These are phyloP conservation scores for Debaryomyces psychrophilus DNA, from an alignment of 1,139 yeast genomes.

Conservation along the genomic window DNA sequence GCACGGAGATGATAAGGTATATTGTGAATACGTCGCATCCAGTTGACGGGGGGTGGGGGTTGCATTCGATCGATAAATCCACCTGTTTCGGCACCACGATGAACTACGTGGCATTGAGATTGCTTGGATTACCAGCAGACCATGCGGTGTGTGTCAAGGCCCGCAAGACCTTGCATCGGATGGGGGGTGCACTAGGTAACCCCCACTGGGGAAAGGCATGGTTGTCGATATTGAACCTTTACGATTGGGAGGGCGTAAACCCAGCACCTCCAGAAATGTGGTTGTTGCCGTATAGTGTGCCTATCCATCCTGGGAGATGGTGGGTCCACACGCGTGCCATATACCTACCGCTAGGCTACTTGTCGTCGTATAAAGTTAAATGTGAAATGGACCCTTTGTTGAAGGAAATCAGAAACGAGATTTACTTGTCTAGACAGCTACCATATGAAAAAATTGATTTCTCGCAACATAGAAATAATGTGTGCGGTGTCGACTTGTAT, in stretches of 20 bases:
- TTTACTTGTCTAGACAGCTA: conserved; percentile 53
- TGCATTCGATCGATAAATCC: conserved; percentile 87
- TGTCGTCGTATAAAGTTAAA: conserved; percentile 58
- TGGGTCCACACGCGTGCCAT: conserved; percentile 99
- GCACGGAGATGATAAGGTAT: conserved; percentile 76
- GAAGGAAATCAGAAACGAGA: conserved; percentile 68
- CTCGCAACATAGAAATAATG: conserved; percentile 70
- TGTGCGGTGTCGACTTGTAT: conserved; percentile 90
- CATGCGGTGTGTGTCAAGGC: conserved; percentile 87
- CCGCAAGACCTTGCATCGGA: conserved; percentile 61
- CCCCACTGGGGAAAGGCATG: conserved; percentile 99
- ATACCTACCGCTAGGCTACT: conserved; percentile 83
- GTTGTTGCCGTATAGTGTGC: conserved; percentile 78
- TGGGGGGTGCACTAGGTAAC: conserved; percentile 88
- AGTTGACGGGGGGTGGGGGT: conserved; percentile 99
- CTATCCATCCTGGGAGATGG: conserved; percentile 96
- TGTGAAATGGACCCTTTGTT: conserved; percentile 70
- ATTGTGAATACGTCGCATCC: conserved; percentile 91
- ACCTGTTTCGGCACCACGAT: conserved; percentile 94
- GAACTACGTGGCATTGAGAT: conserved; percentile 76
- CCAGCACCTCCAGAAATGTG: conserved; percentile 98
- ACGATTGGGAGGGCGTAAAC: conserved; percentile 95
- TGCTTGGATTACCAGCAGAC: conserved; percentile 70
- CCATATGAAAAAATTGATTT: conserved; percentile 74
- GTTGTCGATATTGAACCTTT: conserved; percentile 77